Base-by-base conservation (phyloP, 2,329 filamentous ascomycete species). In the Beauveria pseudobassiana region DNA sequence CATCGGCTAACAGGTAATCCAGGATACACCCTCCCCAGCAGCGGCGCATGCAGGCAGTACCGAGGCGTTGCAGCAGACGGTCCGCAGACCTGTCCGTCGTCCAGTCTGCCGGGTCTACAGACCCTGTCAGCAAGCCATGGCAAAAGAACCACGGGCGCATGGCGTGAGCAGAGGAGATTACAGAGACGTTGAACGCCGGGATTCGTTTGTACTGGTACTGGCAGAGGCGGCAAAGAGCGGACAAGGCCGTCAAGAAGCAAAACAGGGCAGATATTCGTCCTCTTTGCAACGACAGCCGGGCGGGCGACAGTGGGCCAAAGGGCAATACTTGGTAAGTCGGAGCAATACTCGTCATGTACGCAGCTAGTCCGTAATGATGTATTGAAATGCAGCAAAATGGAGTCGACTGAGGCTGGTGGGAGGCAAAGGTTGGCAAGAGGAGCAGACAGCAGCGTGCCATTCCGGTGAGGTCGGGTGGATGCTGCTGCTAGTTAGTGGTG, bases 101-200 rank as follows among this genome's bases (percentile, higher is more conserved):
- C 56, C 56, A 59, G 56, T 50, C 46, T 59, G 48, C 57, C 26
- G 48, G 57, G 24, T 30, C 52, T 34, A n/a, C 45, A 59, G 46
- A 30, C 56, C 46, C 22, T 50, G 34, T 9, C 30, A 34, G 14
- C 30, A 34, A 34, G 30, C 55, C 53, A 45, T 42, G 43, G 28
- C 24, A 49, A 24, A 10, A 26, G n/a, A 26, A 45, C 43, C 45
- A 49, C 45, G 30, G 28, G 20, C 46, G 34, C 3, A 10, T 58
- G 45, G 46, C 20, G 34, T 30, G 34, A 46, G 42, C 18, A 18
- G 20, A 26, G 24, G 46, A 42, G 34, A 50, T 58, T 40, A 50
- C n/a, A 58, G 16, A 40, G 30, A 49, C 45, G 55, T 58, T 58
- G 10, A 18, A 58, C 55, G 55, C 26, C 43, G 42, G 16, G 8